Conservation (phyloP, 805 yeast species). For the Saccharomycopsis fermentans region DNA sequence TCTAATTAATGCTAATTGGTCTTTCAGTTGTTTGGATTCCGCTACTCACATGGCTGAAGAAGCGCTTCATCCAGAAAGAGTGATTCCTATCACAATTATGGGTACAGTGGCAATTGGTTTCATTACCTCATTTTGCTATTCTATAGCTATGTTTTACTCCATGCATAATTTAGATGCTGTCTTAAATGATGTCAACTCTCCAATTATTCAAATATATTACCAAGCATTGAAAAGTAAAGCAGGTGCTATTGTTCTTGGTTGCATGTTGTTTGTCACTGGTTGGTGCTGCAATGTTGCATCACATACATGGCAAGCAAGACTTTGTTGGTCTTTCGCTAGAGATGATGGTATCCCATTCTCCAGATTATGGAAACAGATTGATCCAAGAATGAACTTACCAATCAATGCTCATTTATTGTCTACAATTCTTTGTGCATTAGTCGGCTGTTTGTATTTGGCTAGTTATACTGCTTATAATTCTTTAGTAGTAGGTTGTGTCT, state of each 20-base stretch:
- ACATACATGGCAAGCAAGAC: slow-evolving; percentile 60
- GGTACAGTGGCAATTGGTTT: slow-evolving; percentile 59
- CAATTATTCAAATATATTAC: slow-evolving; percentile 51
- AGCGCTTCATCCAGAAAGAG: slow-evolving; percentile 43
- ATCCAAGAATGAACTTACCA: slow-evolving; percentile 42
- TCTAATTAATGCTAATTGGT: slow-evolving; percentile 61
- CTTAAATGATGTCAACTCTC: slow-evolving; percentile 30
- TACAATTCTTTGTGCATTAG: slow-evolving; percentile 39
- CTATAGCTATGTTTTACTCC: slow-evolving; percentile 49
- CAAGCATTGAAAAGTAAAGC: slow-evolving; percentile 44
- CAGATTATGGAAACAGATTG: slow-evolving; percentile 38
- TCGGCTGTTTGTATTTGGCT: slow-evolving; percentile 55
- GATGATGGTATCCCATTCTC: slow-evolving; percentile 55
- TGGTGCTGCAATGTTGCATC: slow-evolving; percentile 49
- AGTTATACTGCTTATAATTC: slow-evolving; percentile 61
- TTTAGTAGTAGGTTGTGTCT: slow-evolving; percentile 50
- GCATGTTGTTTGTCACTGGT: slow-evolving; percentile 42
- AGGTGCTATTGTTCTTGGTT: slow-evolving; percentile 45
- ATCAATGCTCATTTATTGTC: slow-evolving; percentile 49
- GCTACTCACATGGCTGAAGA: slow-evolving; percentile 71
- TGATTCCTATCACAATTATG: slow-evolving; percentile 52
- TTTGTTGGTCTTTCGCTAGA: slow-evolving; percentile 60
- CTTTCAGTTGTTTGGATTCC: slow-evolving; percentile 57
- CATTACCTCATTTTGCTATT: slow-evolving; percentile 44
- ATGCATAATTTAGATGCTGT: slow-evolving; percentile 44